phyloP scores from a whole-genome alignment of 345 rosid genomes.

The Populus pruinosa region DNA sequence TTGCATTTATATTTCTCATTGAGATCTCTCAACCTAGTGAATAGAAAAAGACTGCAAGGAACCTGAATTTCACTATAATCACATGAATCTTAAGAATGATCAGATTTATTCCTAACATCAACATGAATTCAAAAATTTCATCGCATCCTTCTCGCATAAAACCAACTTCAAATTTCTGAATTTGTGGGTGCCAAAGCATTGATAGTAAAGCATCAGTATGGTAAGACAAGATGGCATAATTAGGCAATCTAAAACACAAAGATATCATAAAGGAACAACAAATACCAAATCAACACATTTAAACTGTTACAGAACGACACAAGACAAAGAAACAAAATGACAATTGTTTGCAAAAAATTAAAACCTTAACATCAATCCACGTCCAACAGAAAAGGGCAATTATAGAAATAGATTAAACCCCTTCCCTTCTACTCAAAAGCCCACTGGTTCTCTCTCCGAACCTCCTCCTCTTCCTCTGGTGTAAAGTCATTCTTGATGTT shows the following conservation, averaged over 20 bases:
- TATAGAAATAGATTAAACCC: neutral
- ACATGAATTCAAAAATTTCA: neutral
- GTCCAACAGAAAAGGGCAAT: neutral
- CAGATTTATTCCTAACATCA: neutral
- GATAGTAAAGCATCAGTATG: neutral
- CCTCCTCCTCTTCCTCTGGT: slow-evolving; percentile 25
- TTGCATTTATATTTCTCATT: neutral
- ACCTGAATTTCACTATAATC: neutral
- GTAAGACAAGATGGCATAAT: neutral
- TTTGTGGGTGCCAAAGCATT: neutral
- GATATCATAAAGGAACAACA: neutral
- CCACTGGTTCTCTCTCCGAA: slow-evolving; percentile 31
- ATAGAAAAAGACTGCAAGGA: neutral
- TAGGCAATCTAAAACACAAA: neutral
- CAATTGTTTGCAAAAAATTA: neutral
- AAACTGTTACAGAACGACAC: neutral
- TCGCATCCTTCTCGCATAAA: neutral
- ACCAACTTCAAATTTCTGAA: neutral
- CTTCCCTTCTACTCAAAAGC: slow-evolving; percentile 18
- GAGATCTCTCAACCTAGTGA: neutral
- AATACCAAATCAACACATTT: neutral
- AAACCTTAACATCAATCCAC: neutral
- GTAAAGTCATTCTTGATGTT: slow-evolving; percentile 26
- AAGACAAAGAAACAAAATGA: neutral
- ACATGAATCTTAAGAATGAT: neutral